These are phyloP conservation scores for Paramecium caudatum DNA, from an alignment of 73 alveolate genomes.

Conservation along the genomic window DNA sequence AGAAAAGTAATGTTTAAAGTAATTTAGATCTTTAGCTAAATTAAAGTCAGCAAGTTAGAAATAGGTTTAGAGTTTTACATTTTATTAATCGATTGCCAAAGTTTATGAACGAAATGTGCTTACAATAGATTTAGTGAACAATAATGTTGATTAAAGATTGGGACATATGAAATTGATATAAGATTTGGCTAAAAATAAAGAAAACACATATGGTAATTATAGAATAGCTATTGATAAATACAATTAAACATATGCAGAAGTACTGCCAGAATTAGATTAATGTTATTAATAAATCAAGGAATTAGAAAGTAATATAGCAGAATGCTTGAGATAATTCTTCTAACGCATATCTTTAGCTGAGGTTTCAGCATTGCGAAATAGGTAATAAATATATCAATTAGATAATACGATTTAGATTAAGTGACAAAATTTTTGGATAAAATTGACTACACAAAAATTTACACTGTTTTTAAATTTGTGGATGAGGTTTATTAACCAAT, in stretches of 20 bases:
- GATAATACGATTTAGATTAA: slow-evolving; percentile 49
- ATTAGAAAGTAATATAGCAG: neutral
- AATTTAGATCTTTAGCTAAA: neutral
- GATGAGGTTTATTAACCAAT: neutral
- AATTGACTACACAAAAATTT: slow-evolving; percentile 12
- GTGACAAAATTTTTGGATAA: slow-evolving; percentile 26
- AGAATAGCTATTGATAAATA: slow-evolving; percentile 51
- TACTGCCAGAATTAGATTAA: slow-evolving; percentile 13
- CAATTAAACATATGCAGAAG: slow-evolving; percentile 13
- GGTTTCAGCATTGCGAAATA: slow-evolving; percentile 25
- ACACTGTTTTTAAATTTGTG: neutral
- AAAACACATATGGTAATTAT: slow-evolving; percentile 40
- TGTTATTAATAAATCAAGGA: neutral
- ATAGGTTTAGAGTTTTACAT: neutral
- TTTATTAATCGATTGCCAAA: neutral
- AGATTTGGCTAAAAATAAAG: slow-evolving; percentile 37
- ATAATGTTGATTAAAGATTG: neutral
- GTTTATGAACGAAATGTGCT: slow-evolving; percentile 53
- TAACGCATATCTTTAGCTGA: slow-evolving; percentile 45
- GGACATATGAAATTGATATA: slow-evolving; percentile 25
- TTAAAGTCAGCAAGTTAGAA: neutral
- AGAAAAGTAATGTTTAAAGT: neutral
- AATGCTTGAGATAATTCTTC: neutral
- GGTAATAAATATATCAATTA: neutral
- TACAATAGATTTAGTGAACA: neutral